Evolutionary conservation across 2,329 filamentous ascomycete species (phyloP).

Genomic region (Celoporthe dispersa): DNA sequence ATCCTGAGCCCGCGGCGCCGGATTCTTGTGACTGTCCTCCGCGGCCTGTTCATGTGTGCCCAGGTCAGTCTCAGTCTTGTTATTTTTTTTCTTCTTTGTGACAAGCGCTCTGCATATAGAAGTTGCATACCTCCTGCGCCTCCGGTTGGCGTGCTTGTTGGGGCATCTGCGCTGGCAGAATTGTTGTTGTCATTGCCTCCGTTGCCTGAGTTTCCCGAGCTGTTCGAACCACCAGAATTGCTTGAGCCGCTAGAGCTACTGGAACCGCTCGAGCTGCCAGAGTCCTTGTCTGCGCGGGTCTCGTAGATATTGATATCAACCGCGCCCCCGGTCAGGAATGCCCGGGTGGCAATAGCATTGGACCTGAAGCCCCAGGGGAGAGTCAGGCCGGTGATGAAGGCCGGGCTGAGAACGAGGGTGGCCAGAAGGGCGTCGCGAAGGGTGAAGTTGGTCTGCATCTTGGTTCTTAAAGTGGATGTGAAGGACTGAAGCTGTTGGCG

Average conservation of each 20-base stretch:
- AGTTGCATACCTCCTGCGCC: background rate
- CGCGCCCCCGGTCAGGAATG: background rate
- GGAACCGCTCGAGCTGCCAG: background rate
- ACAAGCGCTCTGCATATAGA: background rate
- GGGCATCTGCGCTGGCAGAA: background rate
- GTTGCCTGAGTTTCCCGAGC: background rate
- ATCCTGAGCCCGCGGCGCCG: background rate
- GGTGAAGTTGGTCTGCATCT: constrained; percentile 18
- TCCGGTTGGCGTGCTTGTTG: background rate
- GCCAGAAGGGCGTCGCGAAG: constrained; percentile 22
- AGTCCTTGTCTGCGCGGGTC: background rate
- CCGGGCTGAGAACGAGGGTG: constrained; percentile 22
- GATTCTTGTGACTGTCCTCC: constrained; percentile 3
- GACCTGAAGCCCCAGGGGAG: constrained; percentile 15
- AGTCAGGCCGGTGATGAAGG: constrained; percentile 17
- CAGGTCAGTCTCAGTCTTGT: background rate
- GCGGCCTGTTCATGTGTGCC: background rate
- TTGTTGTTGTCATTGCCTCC: background rate
- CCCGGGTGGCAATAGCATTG: background rate
- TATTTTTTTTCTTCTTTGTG: background rate
- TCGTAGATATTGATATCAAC: background rate
- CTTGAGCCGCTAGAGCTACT: background rate
- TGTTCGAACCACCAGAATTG: background rate
- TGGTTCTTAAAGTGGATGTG: background rate
- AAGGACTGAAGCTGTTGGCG: background rate